Percentiles rank a stretch among this genome's conserved stretches.
Evolutionary conservation across 345 rosid species (phyloP).

Genomic region (Kernera saxatilis): DNA sequence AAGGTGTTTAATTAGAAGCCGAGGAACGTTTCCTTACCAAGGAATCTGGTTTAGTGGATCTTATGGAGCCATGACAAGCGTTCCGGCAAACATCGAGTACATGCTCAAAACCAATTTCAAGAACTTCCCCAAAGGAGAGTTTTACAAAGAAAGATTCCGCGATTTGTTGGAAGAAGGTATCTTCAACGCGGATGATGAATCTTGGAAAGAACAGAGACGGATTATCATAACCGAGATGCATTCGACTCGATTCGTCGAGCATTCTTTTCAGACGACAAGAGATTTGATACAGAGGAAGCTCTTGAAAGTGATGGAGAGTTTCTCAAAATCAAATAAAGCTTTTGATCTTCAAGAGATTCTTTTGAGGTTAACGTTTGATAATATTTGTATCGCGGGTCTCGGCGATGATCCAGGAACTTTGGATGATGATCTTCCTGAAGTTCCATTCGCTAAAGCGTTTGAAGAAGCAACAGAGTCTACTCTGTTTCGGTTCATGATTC

Average conservation of each 20-base stretch:
- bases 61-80: conserved; percentile 47
- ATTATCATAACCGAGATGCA: conserved; percentile 56
- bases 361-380: conserved; percentile 70
- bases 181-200: conserved; percentile 53
- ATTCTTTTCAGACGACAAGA: conserved; percentile 43
- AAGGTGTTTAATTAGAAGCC: conserved; percentile 34
- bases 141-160: conserved; percentile 48
- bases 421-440: conserved; percentile 45
- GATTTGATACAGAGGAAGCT: conserved; percentile 55
- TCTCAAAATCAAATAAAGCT: conserved; percentile 30
- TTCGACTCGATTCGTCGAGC: conserved; percentile 45
- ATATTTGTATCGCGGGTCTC: conserved; percentile 55
- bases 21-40: conserved; percentile 46
- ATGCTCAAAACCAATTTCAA: conserved; percentile 59
- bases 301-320: conserved; percentile 39
- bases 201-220: conserved; percentile 65
- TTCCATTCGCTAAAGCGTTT: conserved; percentile 73
- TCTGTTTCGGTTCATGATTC: conserved; percentile 55
- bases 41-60: conserved; percentile 58
- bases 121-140: conserved; percentile 71
- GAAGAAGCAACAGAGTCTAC: conserved; percentile 75
- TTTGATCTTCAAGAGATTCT: conserved; percentile 77
- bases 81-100: conserved; percentile 58
- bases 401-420: conserved; percentile 75
- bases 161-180: conserved; percentile 75